phyloP scores from a whole-genome alignment of 352 stramenopile genomes.

The Phytophthora pseudosyringae region DNA sequence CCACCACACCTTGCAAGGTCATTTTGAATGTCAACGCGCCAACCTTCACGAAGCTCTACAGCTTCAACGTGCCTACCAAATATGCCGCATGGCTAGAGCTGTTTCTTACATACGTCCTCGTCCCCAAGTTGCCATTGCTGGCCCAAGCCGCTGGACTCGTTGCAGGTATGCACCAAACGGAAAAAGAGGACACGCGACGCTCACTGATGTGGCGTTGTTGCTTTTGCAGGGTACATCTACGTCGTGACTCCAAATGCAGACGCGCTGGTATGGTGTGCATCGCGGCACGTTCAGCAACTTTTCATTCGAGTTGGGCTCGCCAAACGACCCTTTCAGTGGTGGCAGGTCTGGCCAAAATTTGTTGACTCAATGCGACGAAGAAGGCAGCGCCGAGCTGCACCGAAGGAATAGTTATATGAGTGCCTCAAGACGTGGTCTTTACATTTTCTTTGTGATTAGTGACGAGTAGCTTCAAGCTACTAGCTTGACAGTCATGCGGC shows the following conservation, averaged over 20 bases:
- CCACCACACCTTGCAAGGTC: constrained; percentile 43
- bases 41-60: constrained; percentile 64
- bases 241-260: constrained; percentile 38
- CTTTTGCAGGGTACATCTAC: constrained; percentile 40
- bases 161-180: constrained; percentile 52
- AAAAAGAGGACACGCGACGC: not conserved
- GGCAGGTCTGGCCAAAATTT: constrained; percentile 34
- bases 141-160: constrained; percentile 89
- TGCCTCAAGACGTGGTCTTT: too few species aligned
- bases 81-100: constrained; percentile 91
- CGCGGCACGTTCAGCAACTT: constrained; percentile 15
- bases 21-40: constrained; percentile 84
- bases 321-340: constrained; percentile 33
- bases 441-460: too few species aligned
- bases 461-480: not conserved
- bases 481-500: not conserved
- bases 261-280: constrained; percentile 16
- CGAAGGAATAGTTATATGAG: not conserved
- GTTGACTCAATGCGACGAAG: constrained; percentile 17
- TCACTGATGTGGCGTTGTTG: constrained; percentile 1
- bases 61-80: constrained; percentile 82
- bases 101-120: constrained; percentile 81
- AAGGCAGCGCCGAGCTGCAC: constrained; percentile 20
- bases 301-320: constrained; percentile 34
- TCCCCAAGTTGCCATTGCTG: constrained; percentile 83